Percentiles rank a stretch among this genome's conserved stretches.
phyloP scores from a whole-genome alignment of 345 rosid genomes.

The Salix suchowensis region DNA sequence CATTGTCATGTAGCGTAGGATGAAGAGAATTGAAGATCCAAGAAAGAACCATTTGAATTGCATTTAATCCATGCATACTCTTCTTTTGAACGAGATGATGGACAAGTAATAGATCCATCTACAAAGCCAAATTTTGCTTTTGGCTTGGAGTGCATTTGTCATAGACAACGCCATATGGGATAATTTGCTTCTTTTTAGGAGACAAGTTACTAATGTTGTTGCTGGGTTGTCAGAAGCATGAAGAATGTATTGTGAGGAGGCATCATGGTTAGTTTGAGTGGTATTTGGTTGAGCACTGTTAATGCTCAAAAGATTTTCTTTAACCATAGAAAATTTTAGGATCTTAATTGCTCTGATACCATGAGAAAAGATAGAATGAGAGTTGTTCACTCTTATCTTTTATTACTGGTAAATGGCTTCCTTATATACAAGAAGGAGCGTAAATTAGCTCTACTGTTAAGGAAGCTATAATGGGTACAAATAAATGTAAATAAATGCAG shows the following conservation, averaged over 20 bases:
- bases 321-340: too few species aligned
- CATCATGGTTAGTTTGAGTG: not conserved
- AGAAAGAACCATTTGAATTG: not conserved
- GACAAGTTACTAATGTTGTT: not conserved
- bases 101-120: not conserved
- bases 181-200: not conserved
- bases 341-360: too few species aligned
- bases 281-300: too few species aligned
- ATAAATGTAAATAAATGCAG: too few species aligned
- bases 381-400: too few species aligned
- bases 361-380: too few species aligned
- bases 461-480: too few species aligned
- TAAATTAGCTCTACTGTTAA: too few species aligned
- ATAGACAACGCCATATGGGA: not conserved
- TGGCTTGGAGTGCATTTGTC: not conserved
- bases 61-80: not conserved
- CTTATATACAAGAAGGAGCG: too few species aligned
- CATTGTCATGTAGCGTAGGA: not conserved
- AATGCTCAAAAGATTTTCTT: too few species aligned
- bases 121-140: not conserved
- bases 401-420: too few species aligned
- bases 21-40: constrained; percentile 1
- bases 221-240: not conserved
- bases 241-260: not conserved
- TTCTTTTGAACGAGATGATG: not conserved